Evolutionary conservation across 805 yeast genomes (phyloP), one percentile per base, ranked within the genome.

Genomic region (Lachancea meyersii): DNA sequence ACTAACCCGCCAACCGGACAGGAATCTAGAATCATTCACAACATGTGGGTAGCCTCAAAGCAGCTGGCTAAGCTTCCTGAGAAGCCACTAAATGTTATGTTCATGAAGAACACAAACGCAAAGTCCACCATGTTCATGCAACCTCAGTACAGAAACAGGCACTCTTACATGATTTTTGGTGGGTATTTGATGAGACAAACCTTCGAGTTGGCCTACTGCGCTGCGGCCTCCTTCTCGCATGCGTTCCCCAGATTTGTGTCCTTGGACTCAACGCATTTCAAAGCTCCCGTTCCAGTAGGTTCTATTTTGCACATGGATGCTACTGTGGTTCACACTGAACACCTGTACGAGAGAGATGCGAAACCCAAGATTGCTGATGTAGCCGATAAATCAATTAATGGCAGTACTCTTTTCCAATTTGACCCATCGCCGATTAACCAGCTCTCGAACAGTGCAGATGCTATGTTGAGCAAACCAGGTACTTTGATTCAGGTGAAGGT

Each of bases 211-310:
- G 97, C 96, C 1, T 89, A 88, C 60, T 87, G 95, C 65, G 79
- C 91, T 14, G 87, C 95, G 6, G 95, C 95, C 5, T 85, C 94
- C 1, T 87, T 89, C 56, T 71, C 96, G 2, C 80, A 79, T 50
- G 80, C 91, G 13, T 79, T 82, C 47, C 96, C 97, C 33, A 73
- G 96, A 59, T 89, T 89, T 53, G 85, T 87, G 9, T 83, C 95
- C 2, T 72, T 89, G 51, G 97, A 89, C 61, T 82, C 93, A 18
- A 87, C 96, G 33, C 84, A 94, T 19, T 89, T 89, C 72, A 80
- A 84, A 56, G 84, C 89, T 16, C 97, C 97, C 2, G 97, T 89
- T 6, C 97, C 97, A 1, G 96, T 89, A 14, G 97, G 97, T 1
- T 80, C 89, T 1, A 95, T 91, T 7, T 68, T 89, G 46, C 83